Conservation (phyloP, 495 filamentous ascomycete genomes). For the Penicillium riverlandense region DNA sequence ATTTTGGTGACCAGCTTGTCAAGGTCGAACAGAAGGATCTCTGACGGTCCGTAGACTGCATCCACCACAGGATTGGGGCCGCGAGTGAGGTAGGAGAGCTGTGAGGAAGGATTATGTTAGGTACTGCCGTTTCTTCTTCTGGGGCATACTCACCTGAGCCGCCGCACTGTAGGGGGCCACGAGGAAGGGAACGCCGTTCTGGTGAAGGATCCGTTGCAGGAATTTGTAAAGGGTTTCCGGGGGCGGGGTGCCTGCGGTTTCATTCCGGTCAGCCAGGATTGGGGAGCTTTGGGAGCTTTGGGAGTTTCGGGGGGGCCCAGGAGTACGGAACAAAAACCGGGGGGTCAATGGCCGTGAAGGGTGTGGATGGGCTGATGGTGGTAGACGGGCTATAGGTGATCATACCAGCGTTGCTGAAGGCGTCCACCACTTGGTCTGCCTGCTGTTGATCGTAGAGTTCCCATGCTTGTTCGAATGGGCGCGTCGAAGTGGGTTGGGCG, state of each 20-base stretch:
- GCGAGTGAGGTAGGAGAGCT: slow-evolving; percentile 80
- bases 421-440: slow-evolving; percentile 68
- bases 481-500: slow-evolving; percentile 34
- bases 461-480: slow-evolving; percentile 63
- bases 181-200: slow-evolving; percentile 66
- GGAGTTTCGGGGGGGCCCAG: neutral
- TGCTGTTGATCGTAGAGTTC: slow-evolving; percentile 74
- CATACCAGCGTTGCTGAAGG: slow-evolving; percentile 78
- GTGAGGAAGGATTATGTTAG: slow-evolving; percentile 4
- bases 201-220: slow-evolving; percentile 64
- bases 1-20: slow-evolving; percentile 75
- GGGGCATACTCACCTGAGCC: slow-evolving; percentile 62
- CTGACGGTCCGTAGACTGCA: slow-evolving; percentile 77
- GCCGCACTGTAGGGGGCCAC: slow-evolving; percentile 87
- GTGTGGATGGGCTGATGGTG: neutral
- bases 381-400: neutral
- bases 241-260: slow-evolving; percentile 44
- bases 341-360: neutral
- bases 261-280: slow-evolving; percentile 14
- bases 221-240: slow-evolving; percentile 59
- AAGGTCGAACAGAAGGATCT: slow-evolving; percentile 79
- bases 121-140: slow-evolving; percentile 1
- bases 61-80: slow-evolving; percentile 61
- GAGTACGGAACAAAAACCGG: neutral
- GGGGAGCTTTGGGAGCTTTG: neutral